Base-by-base conservation (phyloP, 495 filamentous ascomycete genomes). In the Viridothelium virens region DNA sequence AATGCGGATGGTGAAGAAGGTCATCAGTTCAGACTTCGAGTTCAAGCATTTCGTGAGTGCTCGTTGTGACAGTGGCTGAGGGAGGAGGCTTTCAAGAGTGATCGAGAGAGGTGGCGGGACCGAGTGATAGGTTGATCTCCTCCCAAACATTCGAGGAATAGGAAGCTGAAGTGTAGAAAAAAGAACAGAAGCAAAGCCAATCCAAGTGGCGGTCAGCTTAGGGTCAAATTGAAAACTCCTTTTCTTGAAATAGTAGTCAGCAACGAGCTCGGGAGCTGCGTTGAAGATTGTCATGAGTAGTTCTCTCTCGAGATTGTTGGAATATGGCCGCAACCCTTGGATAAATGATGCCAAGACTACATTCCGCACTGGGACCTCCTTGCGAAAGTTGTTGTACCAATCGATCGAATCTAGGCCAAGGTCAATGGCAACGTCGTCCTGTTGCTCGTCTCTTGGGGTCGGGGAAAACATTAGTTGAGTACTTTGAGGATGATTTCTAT, bases 151-250 rank as follows among this genome's bases (percentile, higher is more conserved):
- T 7, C 77, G 69, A 14, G 91, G 91, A 56, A 95, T 78, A 12
- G 88, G 87, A 33, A 96, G 74, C 64, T 87, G 82, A 6, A 97
- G 83, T 0, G 83, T 81, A 33, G 88, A 88, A 74, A 94, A 92
- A 4, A 99, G 76, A 64, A 97, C 90, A 0, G 91, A 83, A 2
- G 90, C 91, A 72, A 92, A 96, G 25, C 92, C 92, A 70, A 97
- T 87, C 94, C 94, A 99, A 3, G 92, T 93, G 0, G 90, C 82
- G 1, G 91, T 91, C 10, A 92, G 80, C 71, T 96, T 97, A 0
- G 94, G 92, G 36, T 97, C 95, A 62, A 95, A 90, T 3, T 86
- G 82, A 74, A 97, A 96, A 70, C 85, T 83, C 50, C 86, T 87
- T 74, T 88, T 91, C 72, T 83, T 86, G 62, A 84, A 80, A 70